Evolutionary conservation across 1,284 basidiomycete genomes (phyloP).

Genomic region (Ustilago tritici): DNA sequence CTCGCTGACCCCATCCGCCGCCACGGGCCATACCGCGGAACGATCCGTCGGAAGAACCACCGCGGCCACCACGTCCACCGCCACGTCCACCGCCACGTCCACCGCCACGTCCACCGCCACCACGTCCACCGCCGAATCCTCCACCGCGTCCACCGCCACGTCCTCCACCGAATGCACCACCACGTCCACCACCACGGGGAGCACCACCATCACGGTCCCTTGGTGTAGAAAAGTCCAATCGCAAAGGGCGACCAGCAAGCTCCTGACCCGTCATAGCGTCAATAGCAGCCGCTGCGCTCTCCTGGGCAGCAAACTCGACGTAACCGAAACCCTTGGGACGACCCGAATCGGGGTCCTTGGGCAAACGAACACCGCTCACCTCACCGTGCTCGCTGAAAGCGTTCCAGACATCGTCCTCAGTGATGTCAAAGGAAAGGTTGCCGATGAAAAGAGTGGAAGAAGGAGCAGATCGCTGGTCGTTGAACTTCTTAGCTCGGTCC

Average conservation of each 20-base stretch:
- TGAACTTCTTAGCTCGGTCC: constrained; percentile 81
- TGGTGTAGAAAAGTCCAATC: constrained; percentile 91
- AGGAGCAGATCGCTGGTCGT: constrained; percentile 74
- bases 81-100: constrained; percentile 73
- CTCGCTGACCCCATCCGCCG: constrained; percentile 68
- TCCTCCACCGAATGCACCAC: constrained; percentile 72
- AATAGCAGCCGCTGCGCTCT: constrained; percentile 84
- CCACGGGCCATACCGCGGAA: constrained; percentile 70
- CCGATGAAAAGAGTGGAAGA: constrained; percentile 92
- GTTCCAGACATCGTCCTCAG: constrained; percentile 83
- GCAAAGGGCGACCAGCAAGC: constrained; percentile 83
- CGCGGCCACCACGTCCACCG: constrained; percentile 76
- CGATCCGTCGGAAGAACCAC: constrained; percentile 71
- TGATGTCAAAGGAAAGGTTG: constrained; percentile 89
- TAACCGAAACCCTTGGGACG: constrained; percentile 96
- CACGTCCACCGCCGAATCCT: constrained; percentile 58
- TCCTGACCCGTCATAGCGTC: constrained; percentile 79
- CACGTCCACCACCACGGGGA: constrained; percentile 74
- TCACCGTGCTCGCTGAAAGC: constrained; percentile 90
- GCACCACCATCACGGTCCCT: constrained; percentile 74
- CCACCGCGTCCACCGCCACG: constrained; percentile 58
- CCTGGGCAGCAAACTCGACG: constrained; percentile 88
- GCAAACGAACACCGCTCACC: constrained; percentile 87
- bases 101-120: constrained; percentile 46
- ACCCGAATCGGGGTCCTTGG: constrained; percentile 92